Evolutionary conservation across 768 basidiomycete species (phyloP).

Genomic region (Gymnopilus dilepis): DNA sequence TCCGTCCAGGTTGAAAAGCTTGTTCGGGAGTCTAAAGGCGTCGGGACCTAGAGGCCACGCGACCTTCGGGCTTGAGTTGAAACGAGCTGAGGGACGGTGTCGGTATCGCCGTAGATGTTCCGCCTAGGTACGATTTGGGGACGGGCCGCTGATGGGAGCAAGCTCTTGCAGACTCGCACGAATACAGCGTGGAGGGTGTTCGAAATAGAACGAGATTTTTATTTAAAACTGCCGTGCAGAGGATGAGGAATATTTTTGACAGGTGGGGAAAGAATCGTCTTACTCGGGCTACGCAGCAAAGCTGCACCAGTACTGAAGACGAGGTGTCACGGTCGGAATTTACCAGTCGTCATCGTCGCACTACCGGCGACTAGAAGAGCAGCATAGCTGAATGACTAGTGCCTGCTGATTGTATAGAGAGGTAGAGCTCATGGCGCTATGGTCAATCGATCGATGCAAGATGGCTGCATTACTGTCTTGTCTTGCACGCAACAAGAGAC

Average conservation of each 20-base stretch:
- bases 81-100: neutral
- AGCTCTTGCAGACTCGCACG: neutral
- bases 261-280: neutral
- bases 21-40: neutral
- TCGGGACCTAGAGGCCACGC: neutral
- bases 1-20: neutral
- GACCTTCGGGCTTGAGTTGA: neutral
- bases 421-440: neutral
- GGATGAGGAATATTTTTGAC: neutral
- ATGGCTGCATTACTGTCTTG: too few species aligned
- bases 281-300: neutral
- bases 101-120: conserved; percentile 5
- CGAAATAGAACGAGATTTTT: neutral
- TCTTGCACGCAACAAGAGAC: too few species aligned
- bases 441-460: too few species aligned
- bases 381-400: neutral
- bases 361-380: neutral
- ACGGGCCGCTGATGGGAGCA: conserved; percentile 2
- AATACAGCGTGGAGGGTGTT: conserved; percentile 1
- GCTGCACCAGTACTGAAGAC: neutral
- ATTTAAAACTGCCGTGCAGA: neutral
- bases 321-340: neutral
- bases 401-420: too few species aligned
- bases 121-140: neutral
- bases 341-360: neutral